These are phyloP conservation scores for Microcyclosporella mali DNA, from an alignment of 2,329 filamentous ascomycete species.

Conservation along the genomic window DNA sequence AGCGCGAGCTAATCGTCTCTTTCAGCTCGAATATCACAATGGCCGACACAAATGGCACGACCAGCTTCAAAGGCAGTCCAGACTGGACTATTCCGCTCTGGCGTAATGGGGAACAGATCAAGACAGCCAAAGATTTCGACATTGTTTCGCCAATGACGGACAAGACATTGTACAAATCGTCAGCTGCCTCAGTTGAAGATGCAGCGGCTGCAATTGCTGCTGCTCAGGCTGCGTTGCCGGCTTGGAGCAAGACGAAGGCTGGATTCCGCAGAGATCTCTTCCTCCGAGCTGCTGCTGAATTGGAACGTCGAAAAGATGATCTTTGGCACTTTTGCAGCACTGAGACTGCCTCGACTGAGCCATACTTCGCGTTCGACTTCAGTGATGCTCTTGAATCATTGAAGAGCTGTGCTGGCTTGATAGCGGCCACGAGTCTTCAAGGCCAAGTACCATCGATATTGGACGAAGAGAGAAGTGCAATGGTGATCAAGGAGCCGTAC, in stretches of 20 bases:
- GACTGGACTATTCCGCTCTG: constrained; percentile 34
- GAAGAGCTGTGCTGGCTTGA: constrained; percentile 46
- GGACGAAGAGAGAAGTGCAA: constrained; percentile 50
- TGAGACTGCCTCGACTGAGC: constrained; percentile 47
- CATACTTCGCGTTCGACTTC: constrained; percentile 34
- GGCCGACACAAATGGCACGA: neutral
- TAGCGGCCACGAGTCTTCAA: constrained; percentile 41
- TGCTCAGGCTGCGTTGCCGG: constrained; percentile 61
- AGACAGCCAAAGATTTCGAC: constrained; percentile 44
- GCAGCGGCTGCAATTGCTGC: constrained; percentile 52
- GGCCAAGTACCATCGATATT: constrained; percentile 41
- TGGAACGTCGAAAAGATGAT: constrained; percentile 56
- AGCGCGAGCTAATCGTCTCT: no score
- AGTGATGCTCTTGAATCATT: constrained; percentile 38
- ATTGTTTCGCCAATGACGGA: constrained; percentile 52
- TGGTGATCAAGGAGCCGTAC: constrained; percentile 63
- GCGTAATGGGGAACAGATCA: constrained; percentile 42
- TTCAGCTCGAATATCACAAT: no score
- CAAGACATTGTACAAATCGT: constrained; percentile 49
- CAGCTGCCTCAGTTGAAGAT: constrained; percentile 51
- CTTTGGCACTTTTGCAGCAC: constrained; percentile 53
- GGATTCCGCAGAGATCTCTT: constrained; percentile 62
- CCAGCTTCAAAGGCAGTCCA: constrained; percentile 5
- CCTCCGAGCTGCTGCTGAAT: constrained; percentile 58
- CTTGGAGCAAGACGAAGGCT: constrained; percentile 60